These are phyloP conservation scores for Ascochyta lentis DNA, from an alignment of 2,329 filamentous ascomycete genomes.

Conservation along the genomic window DNA sequence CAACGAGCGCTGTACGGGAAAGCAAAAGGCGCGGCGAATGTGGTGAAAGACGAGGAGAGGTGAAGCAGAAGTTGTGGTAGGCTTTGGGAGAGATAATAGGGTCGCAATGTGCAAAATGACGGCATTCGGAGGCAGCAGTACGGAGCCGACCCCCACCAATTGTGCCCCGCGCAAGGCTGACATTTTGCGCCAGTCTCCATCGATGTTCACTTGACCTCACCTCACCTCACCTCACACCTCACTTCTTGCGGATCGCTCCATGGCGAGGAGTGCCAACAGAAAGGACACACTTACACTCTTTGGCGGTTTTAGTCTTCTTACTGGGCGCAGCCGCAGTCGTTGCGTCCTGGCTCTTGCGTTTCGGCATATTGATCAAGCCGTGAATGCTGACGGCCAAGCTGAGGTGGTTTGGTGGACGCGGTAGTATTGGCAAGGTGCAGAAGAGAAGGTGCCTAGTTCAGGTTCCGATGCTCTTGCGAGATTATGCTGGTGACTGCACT, in stretches of 20 bases:
- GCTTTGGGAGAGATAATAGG: constrained; percentile 3
- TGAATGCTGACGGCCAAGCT: not conserved
- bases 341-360: constrained; percentile 6
- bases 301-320: constrained; percentile 1
- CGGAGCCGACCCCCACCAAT: constrained; percentile 26
- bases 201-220: not conserved
- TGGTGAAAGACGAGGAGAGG: not conserved
- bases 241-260: not conserved
- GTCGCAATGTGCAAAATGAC: constrained; percentile 24
- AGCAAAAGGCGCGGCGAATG: not conserved
- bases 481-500: not conserved
- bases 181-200: not conserved
- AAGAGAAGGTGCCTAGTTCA: not conserved
- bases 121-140: constrained; percentile 27
- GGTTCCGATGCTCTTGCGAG: not conserved
- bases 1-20: not conserved
- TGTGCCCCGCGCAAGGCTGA: constrained; percentile 13
- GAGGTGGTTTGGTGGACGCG: not conserved
- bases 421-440: not conserved
- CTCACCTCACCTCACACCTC: not conserved
- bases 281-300: not conserved
- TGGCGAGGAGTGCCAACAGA: not conserved
- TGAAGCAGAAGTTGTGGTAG: constrained; percentile 9
- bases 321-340: not conserved
- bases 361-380: constrained; percentile 1